phyloP scores from a whole-genome alignment of 345 rosid genomes.

The Hypericum androsaemum region DNA sequence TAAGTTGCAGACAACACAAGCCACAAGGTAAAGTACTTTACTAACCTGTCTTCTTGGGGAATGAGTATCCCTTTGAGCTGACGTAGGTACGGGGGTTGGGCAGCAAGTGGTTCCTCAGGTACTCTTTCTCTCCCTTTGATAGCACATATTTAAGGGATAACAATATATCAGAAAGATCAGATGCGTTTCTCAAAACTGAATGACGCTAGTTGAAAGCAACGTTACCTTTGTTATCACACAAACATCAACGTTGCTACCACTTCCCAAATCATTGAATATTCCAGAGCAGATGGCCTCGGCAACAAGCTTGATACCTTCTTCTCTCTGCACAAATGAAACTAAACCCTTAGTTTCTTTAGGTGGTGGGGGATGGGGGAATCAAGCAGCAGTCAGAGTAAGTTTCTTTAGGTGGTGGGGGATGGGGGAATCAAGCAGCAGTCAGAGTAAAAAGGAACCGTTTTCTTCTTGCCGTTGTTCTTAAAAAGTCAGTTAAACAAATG shows the following conservation, averaged over 20 bases:
- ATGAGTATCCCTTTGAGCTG: constrained; percentile 46
- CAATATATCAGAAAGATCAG: constrained; percentile 7
- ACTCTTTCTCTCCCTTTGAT: constrained; percentile 59
- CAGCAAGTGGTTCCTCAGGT: constrained; percentile 62
- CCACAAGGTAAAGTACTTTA: neutral
- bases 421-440: no score
- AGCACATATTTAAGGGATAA: constrained; percentile 8
- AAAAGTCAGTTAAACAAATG: neutral
- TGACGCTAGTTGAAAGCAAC: constrained; percentile 9
- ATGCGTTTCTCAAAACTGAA: neutral
- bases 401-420: no score
- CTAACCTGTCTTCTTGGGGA: constrained; percentile 65
- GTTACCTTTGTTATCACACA: constrained; percentile 81
- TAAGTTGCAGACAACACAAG: no score
- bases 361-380: no score
- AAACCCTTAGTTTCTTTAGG: neutral
- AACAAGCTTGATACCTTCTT: constrained; percentile 65
- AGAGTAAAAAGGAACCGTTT: neutral
- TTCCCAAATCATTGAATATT: constrained; percentile 42
- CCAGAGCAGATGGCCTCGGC: constrained; percentile 68
- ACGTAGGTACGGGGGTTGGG: constrained; percentile 70
- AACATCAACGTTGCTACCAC: constrained; percentile 89
- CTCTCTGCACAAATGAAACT: constrained; percentile 34
- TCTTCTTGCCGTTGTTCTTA: neutral
- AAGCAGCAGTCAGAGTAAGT: no score